Evolutionary conservation across 257 asterid species (phyloP).

Genomic region (Galeopsis tetrahit): DNA sequence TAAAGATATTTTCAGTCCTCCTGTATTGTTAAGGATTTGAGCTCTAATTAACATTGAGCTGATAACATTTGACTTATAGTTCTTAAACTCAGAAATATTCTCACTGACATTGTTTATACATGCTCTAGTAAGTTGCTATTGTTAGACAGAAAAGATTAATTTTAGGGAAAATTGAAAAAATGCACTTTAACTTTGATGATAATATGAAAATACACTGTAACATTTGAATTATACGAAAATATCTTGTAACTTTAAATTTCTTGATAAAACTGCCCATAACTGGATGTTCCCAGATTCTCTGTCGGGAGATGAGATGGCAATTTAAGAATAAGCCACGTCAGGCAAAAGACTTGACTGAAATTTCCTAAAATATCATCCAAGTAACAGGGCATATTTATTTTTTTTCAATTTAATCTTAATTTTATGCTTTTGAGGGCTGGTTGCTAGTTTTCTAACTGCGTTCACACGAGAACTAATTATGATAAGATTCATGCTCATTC

Average conservation of each 20-base stretch:
- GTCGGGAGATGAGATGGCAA: no score
- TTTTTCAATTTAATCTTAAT: no score
- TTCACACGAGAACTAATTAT: background rate
- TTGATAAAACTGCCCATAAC: no score
- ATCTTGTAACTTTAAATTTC: no score
- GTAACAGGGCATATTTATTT: no score
- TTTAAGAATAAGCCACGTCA: no score
- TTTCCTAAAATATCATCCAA: no score
- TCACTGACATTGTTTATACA: background rate
- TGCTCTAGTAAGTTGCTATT: background rate
- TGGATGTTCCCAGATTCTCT: no score
- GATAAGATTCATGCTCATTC: background rate
- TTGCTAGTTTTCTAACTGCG: background rate
- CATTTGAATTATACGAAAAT: no score
- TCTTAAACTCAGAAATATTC: background rate
- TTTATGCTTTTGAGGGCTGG: constrained; percentile 6
- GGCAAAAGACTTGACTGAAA: no score
- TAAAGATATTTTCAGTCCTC: background rate
- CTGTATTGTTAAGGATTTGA: background rate
- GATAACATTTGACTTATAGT: background rate
- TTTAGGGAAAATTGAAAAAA: background rate
- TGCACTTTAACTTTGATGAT: no score
- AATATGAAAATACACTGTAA: no score
- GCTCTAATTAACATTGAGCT: background rate
- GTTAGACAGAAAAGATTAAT: background rate